A percentile compares a stretch with the other conserved stretches of the same genome.
Evolutionary conservation across 305 asterid species (phyloP).

Genomic region (Vinca major): DNA sequence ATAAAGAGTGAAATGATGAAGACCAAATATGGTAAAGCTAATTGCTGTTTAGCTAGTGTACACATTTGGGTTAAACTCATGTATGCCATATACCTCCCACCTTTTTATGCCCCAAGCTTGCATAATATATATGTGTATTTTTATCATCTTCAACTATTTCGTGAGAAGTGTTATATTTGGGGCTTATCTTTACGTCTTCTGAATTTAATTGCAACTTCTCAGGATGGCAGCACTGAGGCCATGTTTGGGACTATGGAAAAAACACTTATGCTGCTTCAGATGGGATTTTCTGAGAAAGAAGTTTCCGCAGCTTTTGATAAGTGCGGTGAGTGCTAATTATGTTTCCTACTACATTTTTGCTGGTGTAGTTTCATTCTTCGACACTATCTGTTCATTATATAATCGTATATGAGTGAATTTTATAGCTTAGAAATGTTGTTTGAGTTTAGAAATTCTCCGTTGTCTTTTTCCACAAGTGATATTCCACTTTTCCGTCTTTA

Average conservation of each 20-base stretch:
- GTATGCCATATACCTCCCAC: too few relatives aligned
- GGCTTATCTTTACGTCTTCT: background rate
- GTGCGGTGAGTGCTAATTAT: slow-evolving; percentile 52
- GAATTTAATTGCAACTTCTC: slow-evolving; percentile 15
- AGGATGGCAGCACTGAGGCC: slow-evolving; percentile 60
- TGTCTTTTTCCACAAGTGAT: background rate
- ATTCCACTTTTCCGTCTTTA: background rate
- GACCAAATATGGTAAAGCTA: background rate
- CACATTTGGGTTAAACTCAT: background rate
- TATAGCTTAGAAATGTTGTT: background rate
- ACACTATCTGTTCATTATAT: background rate
- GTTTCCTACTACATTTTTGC: background rate
- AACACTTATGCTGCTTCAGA: slow-evolving; percentile 70
- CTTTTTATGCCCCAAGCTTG: too few relatives aligned
- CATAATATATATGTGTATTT: background rate
- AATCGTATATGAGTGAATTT: background rate
- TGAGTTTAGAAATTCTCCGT: background rate
- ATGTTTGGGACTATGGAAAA: slow-evolving; percentile 91
- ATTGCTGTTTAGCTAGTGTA: background rate
- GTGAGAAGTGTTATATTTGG: background rate
- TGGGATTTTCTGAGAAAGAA: slow-evolving; percentile 80
- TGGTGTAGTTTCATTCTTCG: background rate
- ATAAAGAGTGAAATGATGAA: background rate
- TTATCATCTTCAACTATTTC: background rate
- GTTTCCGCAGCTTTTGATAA: slow-evolving; percentile 76